A percentile compares a stretch with the other conserved stretches of the same genome.
Conservation (phyloP, 2,329 filamentous ascomycete species). For the Bipolaris victoriae region DNA sequence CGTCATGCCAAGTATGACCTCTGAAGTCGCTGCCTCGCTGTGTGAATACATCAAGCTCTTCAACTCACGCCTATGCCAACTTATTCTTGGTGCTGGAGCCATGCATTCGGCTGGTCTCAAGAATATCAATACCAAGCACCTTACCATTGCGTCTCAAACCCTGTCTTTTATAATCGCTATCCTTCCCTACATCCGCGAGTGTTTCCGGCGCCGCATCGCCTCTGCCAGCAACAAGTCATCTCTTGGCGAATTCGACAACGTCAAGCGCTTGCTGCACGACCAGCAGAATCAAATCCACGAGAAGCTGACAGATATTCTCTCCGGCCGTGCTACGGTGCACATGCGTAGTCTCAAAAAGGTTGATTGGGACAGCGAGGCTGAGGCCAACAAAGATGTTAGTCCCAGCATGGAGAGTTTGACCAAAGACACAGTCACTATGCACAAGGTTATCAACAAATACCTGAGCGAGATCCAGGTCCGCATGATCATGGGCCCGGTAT, state of each 20-base stretch:
- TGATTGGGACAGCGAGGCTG: conserved; percentile 68
- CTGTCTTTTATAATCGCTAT: conserved; percentile 85
- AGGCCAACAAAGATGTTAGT: conserved; percentile 57
- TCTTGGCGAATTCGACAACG: conserved; percentile 85
- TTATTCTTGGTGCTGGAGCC: conserved; percentile 93
- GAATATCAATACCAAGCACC: conserved; percentile 89
- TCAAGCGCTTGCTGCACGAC: conserved; percentile 81
- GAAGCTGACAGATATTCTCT: conserved; percentile 93
- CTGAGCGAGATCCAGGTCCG: conserved; percentile 76
- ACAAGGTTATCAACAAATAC: conserved; percentile 82
- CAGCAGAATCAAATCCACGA: conserved; percentile 91
- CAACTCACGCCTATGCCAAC: conserved; percentile 93
- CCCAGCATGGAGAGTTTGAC: conserved; percentile 85
- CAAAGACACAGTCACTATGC: conserved; percentile 83
- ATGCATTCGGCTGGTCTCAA: conserved; percentile 87
- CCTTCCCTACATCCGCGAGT: conserved; percentile 89
- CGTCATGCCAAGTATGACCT: conserved; percentile 86
- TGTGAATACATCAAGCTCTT: conserved; percentile 90
- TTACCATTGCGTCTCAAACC: conserved; percentile 89
- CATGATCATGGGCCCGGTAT: conserved; percentile 87
- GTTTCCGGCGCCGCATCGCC: conserved; percentile 74
- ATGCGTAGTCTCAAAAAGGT: conserved; percentile 76
- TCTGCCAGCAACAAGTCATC: conserved; percentile 51
- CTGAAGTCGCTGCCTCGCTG: conserved; percentile 78
- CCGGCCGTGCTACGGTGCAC: conserved; percentile 73